A percentile compares a stretch with the other conserved stretches of the same genome.
phyloP scores from a whole-genome alignment of 768 basidiomycete genomes.

The Rossbeevera mucosa region DNA sequence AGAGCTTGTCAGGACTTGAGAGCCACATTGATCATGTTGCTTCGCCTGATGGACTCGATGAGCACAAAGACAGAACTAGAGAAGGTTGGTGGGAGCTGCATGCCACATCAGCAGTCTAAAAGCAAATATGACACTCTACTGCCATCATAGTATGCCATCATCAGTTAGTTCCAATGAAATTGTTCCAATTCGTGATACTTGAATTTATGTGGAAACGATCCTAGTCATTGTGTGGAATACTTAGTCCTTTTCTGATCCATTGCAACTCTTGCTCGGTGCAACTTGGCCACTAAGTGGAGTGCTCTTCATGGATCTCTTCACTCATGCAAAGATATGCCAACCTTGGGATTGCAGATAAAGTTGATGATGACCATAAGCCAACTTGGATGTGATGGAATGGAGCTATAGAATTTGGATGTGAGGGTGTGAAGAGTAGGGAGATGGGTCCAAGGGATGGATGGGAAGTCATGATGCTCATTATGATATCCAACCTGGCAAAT shows the following conservation, averaged over 20 bases:
- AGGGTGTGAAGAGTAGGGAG: conserved; percentile 76
- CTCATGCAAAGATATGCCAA: conserved; percentile 86
- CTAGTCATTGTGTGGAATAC: conserved; percentile 3
- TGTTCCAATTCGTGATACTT: conserved; percentile 2
- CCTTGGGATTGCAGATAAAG: conserved; percentile 87
- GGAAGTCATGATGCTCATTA: conserved; percentile 99
- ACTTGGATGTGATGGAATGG: conserved; percentile 77
- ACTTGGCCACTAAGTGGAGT: conserved; percentile 15
- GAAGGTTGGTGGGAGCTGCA: conserved; percentile 7
- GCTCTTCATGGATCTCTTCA: conserved; percentile 61
- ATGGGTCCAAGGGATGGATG: conserved; percentile 92
- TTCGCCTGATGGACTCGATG: conserved; percentile 18
- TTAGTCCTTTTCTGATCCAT: conserved; percentile 17
- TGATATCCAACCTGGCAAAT: conserved; percentile 84
- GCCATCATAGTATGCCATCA: conserved; percentile 1
- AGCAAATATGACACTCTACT: conserved; percentile 9
- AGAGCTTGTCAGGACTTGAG: conserved; percentile 19
- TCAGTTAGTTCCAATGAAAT: not conserved
- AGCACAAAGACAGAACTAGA: conserved; percentile 17
- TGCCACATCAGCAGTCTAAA: conserved; percentile 6
- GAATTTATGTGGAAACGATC: conserved; percentile 16
- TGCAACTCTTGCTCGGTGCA: conserved; percentile 8
- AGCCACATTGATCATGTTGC: conserved; percentile 13
- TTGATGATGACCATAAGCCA: conserved; percentile 95
- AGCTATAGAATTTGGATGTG: conserved; percentile 90